Evolutionary conservation across 345 rosid species (phyloP).

Genomic region (Camelina laxa): DNA sequence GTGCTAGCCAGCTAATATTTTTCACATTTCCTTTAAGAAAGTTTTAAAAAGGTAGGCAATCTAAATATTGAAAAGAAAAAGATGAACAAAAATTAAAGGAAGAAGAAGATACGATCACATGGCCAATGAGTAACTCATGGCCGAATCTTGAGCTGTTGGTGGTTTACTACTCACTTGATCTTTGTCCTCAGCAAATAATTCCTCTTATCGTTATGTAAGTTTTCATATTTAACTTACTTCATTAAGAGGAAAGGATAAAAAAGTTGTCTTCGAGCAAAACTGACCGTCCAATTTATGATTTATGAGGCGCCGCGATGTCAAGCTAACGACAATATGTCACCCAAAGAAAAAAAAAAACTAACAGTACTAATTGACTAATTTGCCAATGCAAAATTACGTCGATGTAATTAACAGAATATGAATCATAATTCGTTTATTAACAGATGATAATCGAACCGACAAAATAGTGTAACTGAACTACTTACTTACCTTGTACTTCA

Average conservation of each 20-base stretch:
- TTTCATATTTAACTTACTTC: not conserved
- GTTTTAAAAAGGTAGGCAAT: conserved; percentile 20
- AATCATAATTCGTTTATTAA: not conserved
- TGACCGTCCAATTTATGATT: conserved; percentile 14
- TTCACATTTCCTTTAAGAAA: conserved; percentile 28
- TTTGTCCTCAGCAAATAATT: conserved; percentile 7
- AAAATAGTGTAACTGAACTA: conserved; percentile 3
- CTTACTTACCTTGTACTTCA: conserved; percentile 2
- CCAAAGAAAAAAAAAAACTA: too few relatives aligned
- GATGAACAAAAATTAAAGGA: not conserved
- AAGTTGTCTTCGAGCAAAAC: not conserved
- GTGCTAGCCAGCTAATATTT: conserved; percentile 34
- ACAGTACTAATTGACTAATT: not conserved
- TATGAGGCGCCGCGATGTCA: not conserved
- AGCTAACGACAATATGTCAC: not conserved
- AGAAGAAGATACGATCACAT: conserved; percentile 40
- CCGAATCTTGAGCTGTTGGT: not conserved
- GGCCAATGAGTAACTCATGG: conserved; percentile 36
- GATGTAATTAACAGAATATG: not conserved
- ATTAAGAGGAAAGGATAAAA: not conserved
- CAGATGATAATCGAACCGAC: conserved; percentile 15
- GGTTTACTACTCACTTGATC: not conserved
- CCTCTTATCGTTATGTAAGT: not conserved
- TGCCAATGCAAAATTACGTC: not conserved
- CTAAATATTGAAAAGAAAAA: not conserved